Percentiles rank a stretch among this genome's conserved stretches.
These are phyloP conservation scores for Escovopsis sp. DNA, from an alignment of 2,329 filamentous ascomycete genomes.

Conservation along the genomic window DNA sequence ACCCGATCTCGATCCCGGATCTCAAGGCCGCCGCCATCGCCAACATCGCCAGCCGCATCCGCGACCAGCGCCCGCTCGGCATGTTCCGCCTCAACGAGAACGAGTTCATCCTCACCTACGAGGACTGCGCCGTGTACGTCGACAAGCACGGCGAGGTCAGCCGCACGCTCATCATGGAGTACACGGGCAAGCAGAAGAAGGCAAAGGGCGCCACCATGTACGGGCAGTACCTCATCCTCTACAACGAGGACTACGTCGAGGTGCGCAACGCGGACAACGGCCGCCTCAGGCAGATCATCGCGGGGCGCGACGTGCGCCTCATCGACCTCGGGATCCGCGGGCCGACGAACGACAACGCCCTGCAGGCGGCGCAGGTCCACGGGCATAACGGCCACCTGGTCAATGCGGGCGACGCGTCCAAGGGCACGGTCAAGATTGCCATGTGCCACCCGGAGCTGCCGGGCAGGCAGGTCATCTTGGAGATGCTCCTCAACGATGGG, in stretches of 20 bases:
- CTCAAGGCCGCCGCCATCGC: conserved; percentile 63
- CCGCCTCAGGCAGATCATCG: conserved; percentile 82
- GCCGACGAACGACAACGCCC: conserved; percentile 35
- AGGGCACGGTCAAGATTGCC: conserved; percentile 78
- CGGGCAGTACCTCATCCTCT: conserved; percentile 80
- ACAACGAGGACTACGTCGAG: conserved; percentile 94
- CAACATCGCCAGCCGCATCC: conserved; percentile 73
- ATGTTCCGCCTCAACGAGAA: conserved; percentile 93
- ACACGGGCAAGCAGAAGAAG: conserved; percentile 72
- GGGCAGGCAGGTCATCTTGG: conserved; percentile 75
- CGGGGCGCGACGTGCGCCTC: conserved; percentile 76
- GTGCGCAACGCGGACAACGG: conserved; percentile 95
- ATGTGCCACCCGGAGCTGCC: conserved; percentile 88
- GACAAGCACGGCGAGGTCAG: conserved; percentile 96
- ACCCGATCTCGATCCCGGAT: conserved; percentile 85
- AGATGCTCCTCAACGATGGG: conserved; percentile 84
- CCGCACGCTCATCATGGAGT: conserved; percentile 92
- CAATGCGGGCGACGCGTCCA: conserved; percentile 32
- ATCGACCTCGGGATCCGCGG: conserved; percentile 70
- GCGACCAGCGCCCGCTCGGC: conserved; percentile 70
- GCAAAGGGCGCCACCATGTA: conserved; percentile 79
- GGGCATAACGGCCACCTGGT: conserved; percentile 21
- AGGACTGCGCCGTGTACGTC: conserved; percentile 93
- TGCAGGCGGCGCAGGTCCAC: conserved; percentile 18
- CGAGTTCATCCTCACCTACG: conserved; percentile 86